Evolutionary conservation across 805 yeast species (phyloP), one percentile per base, ranked within the genome.

Genomic region (Saccharomyces kudriavzevii): DNA sequence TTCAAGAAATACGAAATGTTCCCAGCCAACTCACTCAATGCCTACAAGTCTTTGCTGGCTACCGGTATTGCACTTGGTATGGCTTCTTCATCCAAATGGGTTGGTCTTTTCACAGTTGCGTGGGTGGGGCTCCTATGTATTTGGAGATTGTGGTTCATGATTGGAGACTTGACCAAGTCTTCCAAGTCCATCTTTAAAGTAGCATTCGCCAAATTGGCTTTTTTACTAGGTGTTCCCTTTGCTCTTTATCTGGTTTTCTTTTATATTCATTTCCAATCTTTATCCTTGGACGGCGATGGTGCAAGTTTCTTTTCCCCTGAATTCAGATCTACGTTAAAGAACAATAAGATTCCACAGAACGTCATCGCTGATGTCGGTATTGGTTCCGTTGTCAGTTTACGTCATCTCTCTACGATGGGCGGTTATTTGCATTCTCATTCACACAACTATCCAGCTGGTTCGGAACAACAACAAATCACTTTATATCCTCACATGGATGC

Each of bases 371-470:
- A 82, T 50, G 91, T 87, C 48, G 94, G 94, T 59, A 81, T 83
- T 56, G 85, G 87, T 35, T 86, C 92, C 4, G 68, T 71, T 8
- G 77, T 87, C 28, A 76, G 89, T 40, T 59, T 87, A 43, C 85
- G 85, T 65, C 96, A 87, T 64, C 57, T 80, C 30, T 81, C 80
- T 57, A 84, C 92, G 40, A 78, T 77, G 60, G 94, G 91, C 59
- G 94, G 94, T 49, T 87, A 87, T 69, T 75, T 87, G 61, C 96
- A 87, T 68, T 85, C 92, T n/a, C 96, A 87, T 69, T 75, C 77
- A 53, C 83, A 81, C 62, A 71, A 74, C 60, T 86, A 84, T 62
- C 87, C 84, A 63, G 80, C 87, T 49, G 95, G 95, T 56, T 87
- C 95, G 6, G 80, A 85, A 64, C 95, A 87, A 70, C 95, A 87